These are phyloP conservation scores for Tinospora cordifolia DNA, from an alignment of 164 flowering plant genomes.

Conservation along the genomic window DNA sequence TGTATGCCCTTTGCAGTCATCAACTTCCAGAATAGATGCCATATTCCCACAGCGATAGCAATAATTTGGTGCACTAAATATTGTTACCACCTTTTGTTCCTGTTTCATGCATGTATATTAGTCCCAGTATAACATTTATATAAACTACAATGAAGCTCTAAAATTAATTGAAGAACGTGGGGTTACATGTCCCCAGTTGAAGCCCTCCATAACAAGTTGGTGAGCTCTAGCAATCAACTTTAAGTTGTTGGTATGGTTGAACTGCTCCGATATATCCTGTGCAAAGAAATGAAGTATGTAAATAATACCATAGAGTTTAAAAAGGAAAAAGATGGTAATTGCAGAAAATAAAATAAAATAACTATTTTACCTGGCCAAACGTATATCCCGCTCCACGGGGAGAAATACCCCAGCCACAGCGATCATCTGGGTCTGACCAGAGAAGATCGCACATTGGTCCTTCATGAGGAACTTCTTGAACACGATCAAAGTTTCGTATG, in stretches of 20 bases:
- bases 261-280: slow-evolving; percentile 98
- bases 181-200: slow-evolving; percentile 93
- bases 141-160: neutral
- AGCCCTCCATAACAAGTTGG: slow-evolving; percentile 98
- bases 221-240: slow-evolving; percentile 98
- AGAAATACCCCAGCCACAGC: slow-evolving; percentile 98
- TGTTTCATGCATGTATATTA: slow-evolving; percentile 24
- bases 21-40: slow-evolving; percentile 92
- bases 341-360: neutral
- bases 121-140: neutral
- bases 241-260: slow-evolving; percentile 80
- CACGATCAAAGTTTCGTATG: slow-evolving; percentile 87
- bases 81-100: slow-evolving; percentile 98
- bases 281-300: neutral
- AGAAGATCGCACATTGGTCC: slow-evolving; percentile 97
- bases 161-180: neutral
- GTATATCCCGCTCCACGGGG: slow-evolving; percentile 98
- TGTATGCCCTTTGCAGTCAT: slow-evolving; percentile 87
- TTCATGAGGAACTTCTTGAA: slow-evolving; percentile 97
- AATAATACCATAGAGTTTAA: neutral
- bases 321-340: neutral
- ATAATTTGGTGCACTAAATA: slow-evolving; percentile 96
- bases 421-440: slow-evolving; percentile 98
- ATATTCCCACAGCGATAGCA: slow-evolving; percentile 98
- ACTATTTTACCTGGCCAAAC: slow-evolving; percentile 68